Base-by-base conservation (phyloP, 768 basidiomycete genomes). In the Rubroboletus pulcherrimus region DNA sequence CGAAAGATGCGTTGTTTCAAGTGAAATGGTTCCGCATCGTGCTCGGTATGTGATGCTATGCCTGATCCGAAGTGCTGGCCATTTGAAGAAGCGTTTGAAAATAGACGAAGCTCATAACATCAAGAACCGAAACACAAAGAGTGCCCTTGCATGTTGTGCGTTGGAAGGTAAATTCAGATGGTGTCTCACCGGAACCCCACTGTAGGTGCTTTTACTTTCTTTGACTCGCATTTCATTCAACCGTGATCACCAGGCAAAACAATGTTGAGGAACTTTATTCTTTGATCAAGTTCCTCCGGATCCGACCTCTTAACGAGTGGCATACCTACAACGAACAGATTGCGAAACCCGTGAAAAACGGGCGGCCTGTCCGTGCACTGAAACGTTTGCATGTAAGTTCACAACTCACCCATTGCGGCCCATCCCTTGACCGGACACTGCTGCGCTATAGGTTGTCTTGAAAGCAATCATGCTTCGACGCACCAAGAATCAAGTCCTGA, bases 71-170 rank as follows among this genome's bases (percentile, higher is more conserved):
- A 21, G 34, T 30, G 10, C 12, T 33, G 11, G 30, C 1, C 19
- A 14, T 14, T 14, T 34, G 19, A 40, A 40, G 26, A 19, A 8
- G 12, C 7, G 19, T 31, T 15, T 11, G 1, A 31, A 44, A 19
- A n/a, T 49, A 91, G 94, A 97, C 65, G 93, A 97, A 66, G 94
- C 94, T 0, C 94, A 97, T 67, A 91, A 88, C 63, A 96, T 97
- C 76, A 96, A 95, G 77, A 93, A 94, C 64, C 78, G 83, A 48
- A 85, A 78, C 35, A 90, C 87, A 0, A 89, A 92, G 65, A 82
- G 81, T 31, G 84, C 91, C 3, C 75, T 85, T 37, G 93, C 91
- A 0, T 92, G 91, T 56, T 89, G 84, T 56, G 87, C 78, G 7
- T 75, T 96, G n/a, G 70, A 85, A 45, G 80, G 81, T 14, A 91